Percentiles rank a stretch among this genome's conserved stretches.
These are phyloP conservation scores for Coix lacrymajobi DNA, from an alignment of 176 grass and related monocot species.

Conservation along the genomic window DNA sequence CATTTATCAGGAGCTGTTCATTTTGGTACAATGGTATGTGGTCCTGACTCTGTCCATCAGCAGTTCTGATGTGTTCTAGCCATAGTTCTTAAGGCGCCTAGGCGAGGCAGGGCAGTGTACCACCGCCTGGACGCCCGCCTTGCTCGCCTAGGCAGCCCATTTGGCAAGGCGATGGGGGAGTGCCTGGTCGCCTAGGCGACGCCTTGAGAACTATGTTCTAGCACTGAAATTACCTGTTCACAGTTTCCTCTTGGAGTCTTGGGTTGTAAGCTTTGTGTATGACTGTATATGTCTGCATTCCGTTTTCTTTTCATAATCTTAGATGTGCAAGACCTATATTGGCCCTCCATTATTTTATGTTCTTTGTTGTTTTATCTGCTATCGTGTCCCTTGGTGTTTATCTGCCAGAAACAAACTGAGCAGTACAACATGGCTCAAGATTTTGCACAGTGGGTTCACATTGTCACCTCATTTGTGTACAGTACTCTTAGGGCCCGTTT, in stretches of 20 bases:
- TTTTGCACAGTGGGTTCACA: not conserved
- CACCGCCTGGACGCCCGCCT: too few relatives aligned
- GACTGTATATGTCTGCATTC: not conserved
- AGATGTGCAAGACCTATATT: not conserved
- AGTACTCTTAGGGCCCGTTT: too few relatives aligned
- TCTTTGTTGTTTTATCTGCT: not conserved
- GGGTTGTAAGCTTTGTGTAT: not conserved
- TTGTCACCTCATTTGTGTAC: not conserved
- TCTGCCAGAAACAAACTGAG: not conserved
- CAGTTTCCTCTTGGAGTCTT: not conserved
- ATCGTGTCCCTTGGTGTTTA: not conserved
- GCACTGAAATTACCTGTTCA: not conserved
- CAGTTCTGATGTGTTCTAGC: not conserved
- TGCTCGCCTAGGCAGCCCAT: too few relatives aligned
- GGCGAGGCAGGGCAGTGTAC: too few relatives aligned
- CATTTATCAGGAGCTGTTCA: constrained; percentile 77
- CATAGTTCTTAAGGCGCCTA: too few relatives aligned
- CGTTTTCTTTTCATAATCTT: not conserved
- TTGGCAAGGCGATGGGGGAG: too few relatives aligned
- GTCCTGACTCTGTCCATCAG: not conserved
- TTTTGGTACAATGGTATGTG: constrained; percentile 90
- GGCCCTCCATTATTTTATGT: not conserved
- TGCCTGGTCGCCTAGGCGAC: too few relatives aligned
- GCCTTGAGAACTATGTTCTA: too few relatives aligned
- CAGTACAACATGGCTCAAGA: not conserved